These are phyloP conservation scores for Linnemannia exigua DNA, from an alignment of 192 early-diverging fungal genomes.

Conservation along the genomic window DNA sequence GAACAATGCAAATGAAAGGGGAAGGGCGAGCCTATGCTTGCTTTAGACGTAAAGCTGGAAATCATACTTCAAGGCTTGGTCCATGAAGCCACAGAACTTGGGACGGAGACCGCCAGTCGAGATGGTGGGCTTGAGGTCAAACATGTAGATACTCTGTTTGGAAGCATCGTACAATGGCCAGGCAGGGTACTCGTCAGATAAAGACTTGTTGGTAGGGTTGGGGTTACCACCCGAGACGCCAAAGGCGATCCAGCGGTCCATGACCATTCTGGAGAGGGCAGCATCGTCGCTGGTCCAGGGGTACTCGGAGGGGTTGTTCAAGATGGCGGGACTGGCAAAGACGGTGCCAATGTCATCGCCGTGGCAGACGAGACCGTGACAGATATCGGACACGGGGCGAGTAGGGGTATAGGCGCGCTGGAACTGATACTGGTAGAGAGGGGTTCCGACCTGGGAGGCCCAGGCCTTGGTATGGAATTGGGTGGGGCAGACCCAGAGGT, in stretches of 20 bases:
- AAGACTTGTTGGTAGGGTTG: not conserved
- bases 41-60: conserved; percentile 15
- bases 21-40: not conserved
- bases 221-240: conserved; percentile 16
- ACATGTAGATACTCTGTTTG: conserved; percentile 22
- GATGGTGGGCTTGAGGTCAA: conserved; percentile 21
- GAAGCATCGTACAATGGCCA: conserved; percentile 20
- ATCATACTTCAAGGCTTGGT: conserved; percentile 25
- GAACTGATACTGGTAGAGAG: conserved; percentile 32
- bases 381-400: conserved; percentile 4
- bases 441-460: conserved; percentile 4
- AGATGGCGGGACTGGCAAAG: conserved; percentile 21
- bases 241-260: conserved; percentile 28
- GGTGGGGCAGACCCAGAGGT: conserved; percentile 28
- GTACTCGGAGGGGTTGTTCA: conserved; percentile 24
- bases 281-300: conserved; percentile 22
- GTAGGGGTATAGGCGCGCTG: conserved; percentile 19
- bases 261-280: conserved; percentile 18
- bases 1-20: not conserved
- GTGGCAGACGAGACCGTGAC: conserved; percentile 15
- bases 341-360: conserved; percentile 24
- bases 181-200: conserved; percentile 7
- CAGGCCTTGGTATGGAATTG: conserved; percentile 23
- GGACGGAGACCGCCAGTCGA: conserved; percentile 22
- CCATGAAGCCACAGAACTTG: conserved; percentile 21